phyloP scores from a whole-genome alignment of 208 protist genomes.

The Leishmania martiniquensis region DNA sequence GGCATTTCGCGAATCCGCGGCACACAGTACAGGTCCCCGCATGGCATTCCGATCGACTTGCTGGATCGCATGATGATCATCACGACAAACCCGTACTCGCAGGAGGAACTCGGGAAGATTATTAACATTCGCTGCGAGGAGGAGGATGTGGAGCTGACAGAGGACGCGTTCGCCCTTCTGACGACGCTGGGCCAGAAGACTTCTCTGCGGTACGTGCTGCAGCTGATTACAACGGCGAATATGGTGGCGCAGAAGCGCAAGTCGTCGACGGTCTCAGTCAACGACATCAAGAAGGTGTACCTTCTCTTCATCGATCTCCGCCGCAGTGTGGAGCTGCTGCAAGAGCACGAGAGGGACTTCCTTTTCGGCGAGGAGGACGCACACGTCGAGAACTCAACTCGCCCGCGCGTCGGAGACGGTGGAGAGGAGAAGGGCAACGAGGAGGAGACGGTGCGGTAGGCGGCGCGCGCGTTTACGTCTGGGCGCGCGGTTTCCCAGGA shows the following conservation, averaged over 20 bases:
- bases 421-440: conserved; percentile 43
- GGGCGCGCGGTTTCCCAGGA: not conserved
- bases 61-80: conserved; percentile 99
- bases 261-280: conserved; percentile 91
- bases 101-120: conserved; percentile 97
- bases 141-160: conserved; percentile 99
- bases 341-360: conserved; percentile 93
- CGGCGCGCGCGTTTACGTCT: not conserved
- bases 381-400: conserved; percentile 64
- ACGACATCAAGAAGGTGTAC: conserved; percentile 98
- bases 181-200: conserved; percentile 96
- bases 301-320: conserved; percentile 98
- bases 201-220: conserved; percentile 99
- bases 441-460: conserved; percentile 38
- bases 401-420: conserved; percentile 26
- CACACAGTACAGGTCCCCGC: conserved; percentile 97
- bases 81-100: conserved; percentile 95
- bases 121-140: conserved; percentile 98
- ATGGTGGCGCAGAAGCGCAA: conserved; percentile 96
- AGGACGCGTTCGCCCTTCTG: conserved; percentile 96
- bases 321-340: conserved; percentile 89
- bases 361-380: conserved; percentile 91
- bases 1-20: conserved; percentile 99
- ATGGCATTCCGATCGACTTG: conserved; percentile 99
- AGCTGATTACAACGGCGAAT: conserved; percentile 98